phyloP scores from a whole-genome alignment of 2,329 filamentous ascomycete genomes.

The Leptosphaerulina australis region DNA sequence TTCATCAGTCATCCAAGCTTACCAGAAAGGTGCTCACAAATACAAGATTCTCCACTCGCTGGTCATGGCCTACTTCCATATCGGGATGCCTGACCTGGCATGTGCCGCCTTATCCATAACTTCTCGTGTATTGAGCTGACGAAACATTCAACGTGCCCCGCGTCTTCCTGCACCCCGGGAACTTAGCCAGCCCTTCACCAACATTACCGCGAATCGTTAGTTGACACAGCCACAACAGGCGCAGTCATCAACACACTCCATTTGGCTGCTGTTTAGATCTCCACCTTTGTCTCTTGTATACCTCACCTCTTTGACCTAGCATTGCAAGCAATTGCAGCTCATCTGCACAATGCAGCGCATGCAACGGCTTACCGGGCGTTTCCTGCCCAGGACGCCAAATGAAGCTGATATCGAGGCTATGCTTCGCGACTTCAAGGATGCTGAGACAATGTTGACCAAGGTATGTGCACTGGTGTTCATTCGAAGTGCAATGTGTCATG shows the following conservation, averaged over 20 bases:
- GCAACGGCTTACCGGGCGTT: conserved; percentile 75
- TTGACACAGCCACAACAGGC: conserved; percentile 27
- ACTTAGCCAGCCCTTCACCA: conserved; percentile 23
- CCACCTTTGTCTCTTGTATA: conserved; percentile 1
- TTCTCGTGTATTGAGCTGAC: conserved; percentile 13
- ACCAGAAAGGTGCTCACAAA: background rate
- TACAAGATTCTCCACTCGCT: background rate
- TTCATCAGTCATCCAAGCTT: background rate
- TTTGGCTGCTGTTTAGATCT: background rate
- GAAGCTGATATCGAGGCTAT: conserved; percentile 76
- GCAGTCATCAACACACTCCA: conserved; percentile 7
- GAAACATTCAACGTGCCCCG: conserved; percentile 4
- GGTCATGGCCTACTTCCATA: conserved; percentile 2
- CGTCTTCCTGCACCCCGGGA: background rate
- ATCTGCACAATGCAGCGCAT: conserved; percentile 68
- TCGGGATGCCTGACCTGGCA: conserved; percentile 8
- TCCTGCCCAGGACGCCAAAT: conserved; percentile 73
- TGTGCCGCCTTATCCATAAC: conserved; percentile 13
- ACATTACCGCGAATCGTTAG: conserved; percentile 23
- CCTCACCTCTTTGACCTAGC: conserved; percentile 3
- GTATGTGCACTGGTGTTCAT: conserved; percentile 53
- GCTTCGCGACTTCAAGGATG: conserved; percentile 80
- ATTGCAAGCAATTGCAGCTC: conserved; percentile 24
- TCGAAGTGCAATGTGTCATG: conserved; percentile 14
- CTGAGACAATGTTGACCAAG: conserved; percentile 74